Evolutionary conservation across 2,329 filamentous ascomycete species (phyloP).

Genomic region (Fusarium lyarnte): DNA sequence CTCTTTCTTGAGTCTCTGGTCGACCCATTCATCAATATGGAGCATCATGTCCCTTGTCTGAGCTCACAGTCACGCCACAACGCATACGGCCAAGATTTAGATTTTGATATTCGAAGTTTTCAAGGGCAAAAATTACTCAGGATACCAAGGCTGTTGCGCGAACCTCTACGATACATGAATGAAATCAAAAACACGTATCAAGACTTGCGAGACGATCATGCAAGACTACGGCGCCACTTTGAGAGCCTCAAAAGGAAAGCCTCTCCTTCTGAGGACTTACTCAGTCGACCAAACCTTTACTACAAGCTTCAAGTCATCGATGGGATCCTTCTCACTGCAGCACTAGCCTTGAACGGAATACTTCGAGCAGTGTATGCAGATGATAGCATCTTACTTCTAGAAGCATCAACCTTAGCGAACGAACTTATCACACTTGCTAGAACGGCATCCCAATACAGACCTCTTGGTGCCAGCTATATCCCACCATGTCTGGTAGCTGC

Average conservation of each 20-base stretch:
- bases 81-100: neutral
- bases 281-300: neutral
- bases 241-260: neutral
- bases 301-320: neutral
- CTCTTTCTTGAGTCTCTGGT: neutral
- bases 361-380: neutral
- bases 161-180: neutral
- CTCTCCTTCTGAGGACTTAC: neutral
- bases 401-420: neutral
- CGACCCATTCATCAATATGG: neutral
- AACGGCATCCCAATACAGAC: neutral
- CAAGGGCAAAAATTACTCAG: neutral
- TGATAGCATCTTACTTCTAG: neutral
- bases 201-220: neutral
- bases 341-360: neutral
- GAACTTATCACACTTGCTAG: neutral
- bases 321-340: neutral
- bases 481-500: neutral
- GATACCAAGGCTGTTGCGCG: neutral
- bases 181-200: neutral
- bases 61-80: neutral
- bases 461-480: slow-evolving; percentile 2
- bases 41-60: neutral
- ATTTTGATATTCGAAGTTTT: neutral
- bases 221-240: neutral